Evolutionary conservation across 345 rosid species (phyloP), one percentile per base, ranked within the genome.

Genomic region (Xanthoceras sorbifolium): DNA sequence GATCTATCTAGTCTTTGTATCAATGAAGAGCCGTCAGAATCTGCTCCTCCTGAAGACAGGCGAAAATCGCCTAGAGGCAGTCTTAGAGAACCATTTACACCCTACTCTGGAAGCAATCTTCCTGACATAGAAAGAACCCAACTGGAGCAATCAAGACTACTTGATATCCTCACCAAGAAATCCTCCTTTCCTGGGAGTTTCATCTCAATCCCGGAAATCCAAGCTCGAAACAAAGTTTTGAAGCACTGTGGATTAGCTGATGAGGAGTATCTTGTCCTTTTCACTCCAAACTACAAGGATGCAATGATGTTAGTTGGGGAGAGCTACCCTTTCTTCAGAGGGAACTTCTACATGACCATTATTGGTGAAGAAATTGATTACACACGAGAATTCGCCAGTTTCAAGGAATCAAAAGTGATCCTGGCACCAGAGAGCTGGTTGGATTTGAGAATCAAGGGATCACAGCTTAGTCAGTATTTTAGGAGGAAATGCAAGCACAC

Each of bases 381-480:
- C 48, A 22, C 84, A 48, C 80, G 84, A 75, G 96, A 91, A 82
- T 89, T 89, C 28, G 93, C 93, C n/a, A 77, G 80, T 31, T 85
- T 74, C 67, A 89, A 87, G 80, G 96, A 91, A 61, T 85, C 96
- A 22, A 91, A 89, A 82, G 86, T 88, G 60, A 88, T 91, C 32
- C 34, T 79, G 59, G 89, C 89, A 74, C 93, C 93, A 8, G 93
- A 86, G 80, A 76, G 82, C 12, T 91, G 95, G 95, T 75, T 91
- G 84, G 90, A 91, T 78, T 74, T 91, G 89, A 88, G 93, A 85
- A 91, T 91, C 78, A 89, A 85, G 71, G 95, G 93, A 55, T 89
- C 93, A 15, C 95, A 91, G 80, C 89, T 89, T 26, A 89, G 91
- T 80, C 95, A 91, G 76, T 86, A 91, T 69, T 89, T 91, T 80